phyloP scores from a whole-genome alignment of 2,329 filamentous ascomycete species.

The Fusarium liriodendri region DNA sequence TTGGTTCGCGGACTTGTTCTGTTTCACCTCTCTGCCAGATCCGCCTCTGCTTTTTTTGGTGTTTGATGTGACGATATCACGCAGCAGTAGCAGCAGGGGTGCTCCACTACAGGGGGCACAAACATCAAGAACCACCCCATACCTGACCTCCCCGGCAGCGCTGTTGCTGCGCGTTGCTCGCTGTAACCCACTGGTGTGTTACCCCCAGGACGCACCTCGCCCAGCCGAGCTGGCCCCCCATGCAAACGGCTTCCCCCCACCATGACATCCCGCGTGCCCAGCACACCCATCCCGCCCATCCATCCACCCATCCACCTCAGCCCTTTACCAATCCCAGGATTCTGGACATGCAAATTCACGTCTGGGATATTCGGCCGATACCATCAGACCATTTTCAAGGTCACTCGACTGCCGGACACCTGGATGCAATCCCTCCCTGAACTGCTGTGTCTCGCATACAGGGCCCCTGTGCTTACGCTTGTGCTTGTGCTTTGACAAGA shows the following conservation, averaged over 20 bases:
- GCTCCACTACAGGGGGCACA: constrained; percentile 17
- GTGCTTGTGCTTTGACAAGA: constrained; percentile 1
- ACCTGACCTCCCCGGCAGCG: background rate
- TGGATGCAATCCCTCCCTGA: background rate
- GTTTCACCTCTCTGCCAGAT: constrained; percentile 13
- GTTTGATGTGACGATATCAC: constrained; percentile 32
- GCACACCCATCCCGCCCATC: background rate
- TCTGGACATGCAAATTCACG: background rate
- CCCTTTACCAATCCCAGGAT: constrained; percentile 5
- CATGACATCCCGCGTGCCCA: constrained; percentile 37
- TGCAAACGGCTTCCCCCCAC: constrained; percentile 19
- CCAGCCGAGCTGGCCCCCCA: background rate
- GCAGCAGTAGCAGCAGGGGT: constrained; percentile 10
- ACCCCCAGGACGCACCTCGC: background rate
- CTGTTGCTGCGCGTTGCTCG: background rate
- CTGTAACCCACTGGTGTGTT: constrained; percentile 10
- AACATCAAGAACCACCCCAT: constrained; percentile 18
- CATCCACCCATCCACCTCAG: background rate
- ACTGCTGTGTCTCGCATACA: constrained; percentile 5
- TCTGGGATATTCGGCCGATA: background rate
- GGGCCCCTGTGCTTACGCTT: background rate
- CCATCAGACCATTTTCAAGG: constrained; percentile 1
- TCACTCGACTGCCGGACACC: constrained; percentile 16
- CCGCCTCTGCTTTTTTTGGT: constrained; percentile 16
- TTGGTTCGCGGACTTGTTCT: constrained; percentile 3